Evolutionary conservation across 2,329 filamentous ascomycete genomes (phyloP), one percentile per base, ranked within the genome.

Genomic region (Cryphonectria carpinicola): DNA sequence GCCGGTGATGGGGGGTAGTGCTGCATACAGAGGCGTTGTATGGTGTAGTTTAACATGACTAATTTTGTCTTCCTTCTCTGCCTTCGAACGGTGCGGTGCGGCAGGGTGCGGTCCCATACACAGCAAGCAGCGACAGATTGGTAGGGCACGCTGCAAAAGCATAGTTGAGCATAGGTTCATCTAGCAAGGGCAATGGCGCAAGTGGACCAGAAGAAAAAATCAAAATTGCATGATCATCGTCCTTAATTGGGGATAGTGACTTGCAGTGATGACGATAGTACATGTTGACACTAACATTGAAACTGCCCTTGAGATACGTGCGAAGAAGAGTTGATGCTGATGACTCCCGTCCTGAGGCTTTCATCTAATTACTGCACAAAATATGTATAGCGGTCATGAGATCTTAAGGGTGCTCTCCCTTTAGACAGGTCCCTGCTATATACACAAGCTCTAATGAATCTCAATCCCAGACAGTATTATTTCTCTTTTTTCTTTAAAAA

Each of bases 1-100:
- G 74, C 28, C 71, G 74, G 49, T 67, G 43, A 65, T 64, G 32
- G 32, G 32, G 11, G 37, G 64, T n/a, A 32, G 54, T 56, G 43
- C 17, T n/a, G 17, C 28, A 37, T 67, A 25, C 8, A 52, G 60
- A 35, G 35, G 35, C 56, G 56, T 66, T 65, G 66, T 66, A 69
- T 71, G 35, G n/a, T 61, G 43, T 61, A 46, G 67, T 43, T 49
- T 67, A 35, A 19, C 65, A 60, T 71, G 39, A 52, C 5, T 56
- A 35, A 54, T 68, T 28, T 63, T 14, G 60, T 37, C 10, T 28
- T 52, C 22, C 28, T 17, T 19, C 17, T 5, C 17, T 35, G 14
- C 28, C 54, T 58, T 58, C 13, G 22, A 54, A 32, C 28, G 46
- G 39, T 14, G 66, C 28, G 46, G 39, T 14, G 66, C 35, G 41